phyloP scores from a whole-genome alignment of 371 early-diverging fungal species.

The Mortierella sp. region DNA sequence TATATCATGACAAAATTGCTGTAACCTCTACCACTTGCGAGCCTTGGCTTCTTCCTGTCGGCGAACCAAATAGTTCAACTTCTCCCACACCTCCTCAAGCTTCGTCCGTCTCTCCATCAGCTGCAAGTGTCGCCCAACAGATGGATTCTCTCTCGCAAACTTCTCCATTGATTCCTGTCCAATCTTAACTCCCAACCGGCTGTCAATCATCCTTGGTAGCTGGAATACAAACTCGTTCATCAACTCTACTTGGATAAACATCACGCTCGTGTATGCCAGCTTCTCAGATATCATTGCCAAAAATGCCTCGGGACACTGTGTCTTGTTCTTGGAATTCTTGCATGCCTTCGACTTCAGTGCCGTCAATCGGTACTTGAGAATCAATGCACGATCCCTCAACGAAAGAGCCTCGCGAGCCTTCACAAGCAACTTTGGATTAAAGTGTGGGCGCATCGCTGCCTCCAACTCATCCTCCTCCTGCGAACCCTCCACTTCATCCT shows the following conservation, averaged over 20 bases:
- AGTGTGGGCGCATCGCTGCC: conserved; percentile 60
- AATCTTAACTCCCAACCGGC: conserved; percentile 76
- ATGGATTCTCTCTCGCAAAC: conserved; percentile 94
- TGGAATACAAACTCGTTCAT: conserved; percentile 98
- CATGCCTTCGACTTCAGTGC: conserved; percentile 87
- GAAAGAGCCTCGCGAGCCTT: conserved; percentile 84
- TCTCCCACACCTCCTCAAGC: conserved; percentile 84
- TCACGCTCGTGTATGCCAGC: conserved; percentile 91
- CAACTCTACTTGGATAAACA: conserved; percentile 97
- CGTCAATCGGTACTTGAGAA: conserved; percentile 84
- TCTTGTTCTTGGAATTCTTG: conserved; percentile 78
- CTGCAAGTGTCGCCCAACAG: conserved; percentile 85
- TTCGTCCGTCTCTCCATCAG: conserved; percentile 86
- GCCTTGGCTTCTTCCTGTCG: conserved; percentile 68
- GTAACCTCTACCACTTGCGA: conserved; percentile 36
- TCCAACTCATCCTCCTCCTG: conserved; percentile 47
- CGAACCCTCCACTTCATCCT: conserved; percentile 60
- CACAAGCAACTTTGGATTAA: conserved; percentile 80
- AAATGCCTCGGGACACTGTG: conserved; percentile 95
- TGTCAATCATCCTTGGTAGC: conserved; percentile 94
- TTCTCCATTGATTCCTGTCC: conserved; percentile 79
- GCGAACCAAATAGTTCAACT: conserved; percentile 74
- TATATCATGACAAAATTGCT: conserved; percentile 1
- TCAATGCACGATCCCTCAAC: conserved; percentile 79
- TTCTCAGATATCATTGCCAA: conserved; percentile 93